Conservation (phyloP, 345 rosid species). For the Bretschneidera sinensis region DNA sequence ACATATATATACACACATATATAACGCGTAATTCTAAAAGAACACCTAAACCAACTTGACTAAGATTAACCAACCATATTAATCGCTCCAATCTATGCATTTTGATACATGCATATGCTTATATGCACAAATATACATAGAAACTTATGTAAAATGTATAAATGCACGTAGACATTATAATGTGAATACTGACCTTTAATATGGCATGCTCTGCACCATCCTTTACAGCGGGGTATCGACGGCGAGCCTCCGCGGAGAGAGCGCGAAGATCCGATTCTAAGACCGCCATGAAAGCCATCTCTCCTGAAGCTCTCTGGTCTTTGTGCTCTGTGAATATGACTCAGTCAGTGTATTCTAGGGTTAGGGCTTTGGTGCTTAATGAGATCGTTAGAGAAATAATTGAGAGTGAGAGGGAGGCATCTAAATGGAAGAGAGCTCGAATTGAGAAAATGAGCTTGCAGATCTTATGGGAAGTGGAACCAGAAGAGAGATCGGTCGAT, state of each 20-base stretch:
- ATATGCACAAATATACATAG: background rate
- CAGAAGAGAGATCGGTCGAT: background rate
- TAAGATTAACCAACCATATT: background rate
- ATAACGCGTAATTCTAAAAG: background rate
- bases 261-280: slow-evolving; percentile 98
- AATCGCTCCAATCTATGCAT: background rate
- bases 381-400: background rate
- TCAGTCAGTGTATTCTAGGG: slow-evolving; percentile 6
- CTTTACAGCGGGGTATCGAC: slow-evolving; percentile 87
- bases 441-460: background rate
- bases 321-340: background rate
- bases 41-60: background rate
- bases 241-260: slow-evolving; percentile 93
- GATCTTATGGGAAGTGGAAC: background rate
- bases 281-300: slow-evolving; percentile 91
- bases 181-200: slow-evolving; percentile 48
- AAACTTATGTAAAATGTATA: background rate
- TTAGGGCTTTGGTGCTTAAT: slow-evolving; percentile 10
- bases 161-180: background rate
- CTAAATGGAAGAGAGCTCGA: slow-evolving; percentile 22
- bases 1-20: background rate
- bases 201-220: slow-evolving; percentile 97
- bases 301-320: slow-evolving; percentile 13
- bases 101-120: background rate
- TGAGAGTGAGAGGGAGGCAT: slow-evolving; percentile 12